These are phyloP conservation scores for Otatea glauca DNA, from an alignment of 176 grass and related monocot species.

Conservation along the genomic window DNA sequence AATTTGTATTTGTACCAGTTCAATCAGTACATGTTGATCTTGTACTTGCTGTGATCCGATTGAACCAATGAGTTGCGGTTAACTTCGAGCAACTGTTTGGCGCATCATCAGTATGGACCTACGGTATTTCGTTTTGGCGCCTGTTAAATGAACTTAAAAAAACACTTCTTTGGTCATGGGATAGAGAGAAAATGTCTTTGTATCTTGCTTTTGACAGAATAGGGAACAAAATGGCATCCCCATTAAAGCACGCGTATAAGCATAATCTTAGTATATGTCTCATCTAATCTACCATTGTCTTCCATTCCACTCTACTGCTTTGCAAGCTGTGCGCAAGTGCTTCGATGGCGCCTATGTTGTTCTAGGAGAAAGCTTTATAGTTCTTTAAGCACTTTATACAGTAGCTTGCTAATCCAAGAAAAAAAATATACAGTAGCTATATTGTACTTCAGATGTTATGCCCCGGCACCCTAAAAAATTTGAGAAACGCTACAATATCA, in stretches of 20 bases:
- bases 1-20: neutral
- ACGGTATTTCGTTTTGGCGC: no score
- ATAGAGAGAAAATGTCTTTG: neutral
- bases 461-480: no score
- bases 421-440: neutral
- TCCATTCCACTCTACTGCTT: neutral
- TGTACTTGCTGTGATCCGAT: neutral
- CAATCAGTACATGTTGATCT: neutral
- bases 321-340: neutral
- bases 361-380: neutral
- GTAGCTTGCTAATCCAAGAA: neutral
- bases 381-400: neutral
- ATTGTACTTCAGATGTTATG: neutral
- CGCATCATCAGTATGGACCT: no score
- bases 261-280: neutral
- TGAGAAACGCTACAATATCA: no score
- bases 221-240: neutral
- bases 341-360: neutral
- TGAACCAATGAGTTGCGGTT: neutral
- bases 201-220: neutral
- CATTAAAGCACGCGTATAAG: neutral
- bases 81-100: no score
- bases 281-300: neutral
- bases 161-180: neutral
- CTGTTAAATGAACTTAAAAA: neutral